phyloP scores from a whole-genome alignment of 2,329 filamentous ascomycete species.

The Penicillium freii region DNA sequence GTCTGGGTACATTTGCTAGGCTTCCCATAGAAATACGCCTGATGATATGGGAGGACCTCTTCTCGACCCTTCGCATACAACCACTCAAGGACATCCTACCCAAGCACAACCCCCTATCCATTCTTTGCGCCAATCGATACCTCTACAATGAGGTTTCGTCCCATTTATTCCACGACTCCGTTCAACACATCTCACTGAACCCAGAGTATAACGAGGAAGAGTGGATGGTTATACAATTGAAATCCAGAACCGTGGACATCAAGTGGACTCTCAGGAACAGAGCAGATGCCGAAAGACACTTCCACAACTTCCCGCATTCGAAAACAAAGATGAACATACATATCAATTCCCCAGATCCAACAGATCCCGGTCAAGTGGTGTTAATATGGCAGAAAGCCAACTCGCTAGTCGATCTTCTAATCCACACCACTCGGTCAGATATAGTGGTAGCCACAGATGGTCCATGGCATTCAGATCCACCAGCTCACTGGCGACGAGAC shows the following conservation, averaged over 20 bases:
- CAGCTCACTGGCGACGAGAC: not conserved
- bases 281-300: not conserved
- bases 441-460: not conserved
- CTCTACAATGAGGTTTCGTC: constrained; percentile 7
- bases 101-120: not conserved
- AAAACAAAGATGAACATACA: not conserved
- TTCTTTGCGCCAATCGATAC: not conserved
- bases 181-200: not conserved
- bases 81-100: not conserved
- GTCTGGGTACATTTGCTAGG: not conserved
- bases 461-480: not conserved
- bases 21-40: constrained; percentile 6
- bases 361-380: constrained; percentile 3
- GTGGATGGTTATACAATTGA: not conserved
- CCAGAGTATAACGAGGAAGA: not conserved
- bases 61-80: not conserved
- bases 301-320: constrained; percentile 1
- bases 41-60: constrained; percentile 3
- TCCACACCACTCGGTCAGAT: not conserved
- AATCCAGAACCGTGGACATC: not conserved
- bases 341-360: not conserved
- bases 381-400: not conserved
- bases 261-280: not conserved
- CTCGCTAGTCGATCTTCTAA: not conserved
- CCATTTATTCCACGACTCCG: not conserved